phyloP scores from a whole-genome alignment of 176 grass and related monocot genomes.

The Bromus sterilis region DNA sequence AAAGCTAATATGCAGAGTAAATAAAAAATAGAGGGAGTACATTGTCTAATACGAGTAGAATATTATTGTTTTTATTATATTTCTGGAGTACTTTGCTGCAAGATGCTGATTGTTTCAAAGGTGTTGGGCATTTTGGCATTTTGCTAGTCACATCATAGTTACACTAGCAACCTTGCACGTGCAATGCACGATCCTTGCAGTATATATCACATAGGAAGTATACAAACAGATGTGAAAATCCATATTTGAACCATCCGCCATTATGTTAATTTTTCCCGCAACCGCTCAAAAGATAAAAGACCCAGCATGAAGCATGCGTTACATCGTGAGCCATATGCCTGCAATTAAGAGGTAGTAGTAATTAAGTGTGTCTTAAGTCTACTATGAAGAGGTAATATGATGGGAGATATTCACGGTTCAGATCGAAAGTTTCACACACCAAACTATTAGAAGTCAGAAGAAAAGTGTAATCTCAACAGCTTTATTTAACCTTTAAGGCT shows the following conservation, averaged over 20 bases:
- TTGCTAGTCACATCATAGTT: conserved; percentile 6
- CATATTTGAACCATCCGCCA: background rate
- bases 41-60: background rate
- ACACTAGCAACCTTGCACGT: background rate
- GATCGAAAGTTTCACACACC: background rate
- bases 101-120: background rate
- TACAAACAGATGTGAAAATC: background rate
- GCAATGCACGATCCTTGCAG: background rate
- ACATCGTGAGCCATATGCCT: background rate
- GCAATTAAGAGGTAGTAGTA: background rate
- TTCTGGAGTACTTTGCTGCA: background rate
- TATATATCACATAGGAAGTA: background rate
- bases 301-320: background rate
- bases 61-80: background rate
- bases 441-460: background rate
- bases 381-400: background rate
- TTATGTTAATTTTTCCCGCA: background rate
- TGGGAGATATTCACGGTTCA: background rate
- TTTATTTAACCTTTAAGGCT: background rate
- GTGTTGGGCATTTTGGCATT: conserved; percentile 4
- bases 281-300: background rate
- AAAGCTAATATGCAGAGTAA: too few relatives aligned
- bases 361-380: background rate
- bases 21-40: too few relatives aligned
- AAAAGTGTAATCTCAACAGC: background rate